Evolutionary conservation across 2,329 filamentous ascomycete genomes (phyloP).

Genomic region (Myotisia sp.): DNA sequence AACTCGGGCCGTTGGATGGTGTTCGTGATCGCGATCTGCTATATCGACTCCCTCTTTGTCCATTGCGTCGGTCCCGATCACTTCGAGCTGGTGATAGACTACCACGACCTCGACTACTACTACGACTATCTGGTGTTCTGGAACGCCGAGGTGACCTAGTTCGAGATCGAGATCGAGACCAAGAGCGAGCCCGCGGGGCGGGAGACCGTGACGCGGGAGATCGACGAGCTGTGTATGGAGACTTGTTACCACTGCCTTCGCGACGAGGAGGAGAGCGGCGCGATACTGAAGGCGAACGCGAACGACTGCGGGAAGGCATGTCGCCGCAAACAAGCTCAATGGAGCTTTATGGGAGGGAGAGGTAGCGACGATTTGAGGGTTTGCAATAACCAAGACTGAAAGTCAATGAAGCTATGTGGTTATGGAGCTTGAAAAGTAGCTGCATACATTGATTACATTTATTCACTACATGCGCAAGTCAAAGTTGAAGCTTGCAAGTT

Average conservation of each 20-base stretch:
- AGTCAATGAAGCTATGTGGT: too few species aligned
- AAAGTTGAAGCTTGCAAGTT: too few species aligned
- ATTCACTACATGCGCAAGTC: too few species aligned
- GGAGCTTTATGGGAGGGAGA: background rate
- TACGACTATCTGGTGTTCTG: conserved; percentile 4
- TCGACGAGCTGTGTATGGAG: conserved; percentile 12
- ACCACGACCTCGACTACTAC: background rate
- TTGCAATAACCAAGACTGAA: too few species aligned
- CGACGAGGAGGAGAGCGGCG: background rate
- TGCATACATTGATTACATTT: too few species aligned
- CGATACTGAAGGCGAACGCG: conserved; percentile 3
- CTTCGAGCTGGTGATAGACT: conserved; percentile 2
- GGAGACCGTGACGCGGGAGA: conserved; percentile 19
- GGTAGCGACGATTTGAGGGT: too few species aligned
- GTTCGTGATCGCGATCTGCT: conserved; percentile 10
- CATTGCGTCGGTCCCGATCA: conserved; percentile 13
- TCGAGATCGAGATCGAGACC: conserved; percentile 10
- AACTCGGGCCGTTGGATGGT: conserved; percentile 13
- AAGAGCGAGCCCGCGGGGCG: conserved; percentile 13
- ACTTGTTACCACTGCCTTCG: background rate
- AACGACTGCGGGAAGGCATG: conserved; percentile 6
- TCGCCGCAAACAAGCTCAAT: background rate
- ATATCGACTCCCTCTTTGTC: conserved; percentile 12
- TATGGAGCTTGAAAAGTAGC: too few species aligned
- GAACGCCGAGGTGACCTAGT: conserved; percentile 3